A percentile compares a stretch with the other conserved stretches of the same genome.
Evolutionary conservation across 1,139 yeast genomes (phyloP).

Genomic region (Pichia terricola): DNA sequence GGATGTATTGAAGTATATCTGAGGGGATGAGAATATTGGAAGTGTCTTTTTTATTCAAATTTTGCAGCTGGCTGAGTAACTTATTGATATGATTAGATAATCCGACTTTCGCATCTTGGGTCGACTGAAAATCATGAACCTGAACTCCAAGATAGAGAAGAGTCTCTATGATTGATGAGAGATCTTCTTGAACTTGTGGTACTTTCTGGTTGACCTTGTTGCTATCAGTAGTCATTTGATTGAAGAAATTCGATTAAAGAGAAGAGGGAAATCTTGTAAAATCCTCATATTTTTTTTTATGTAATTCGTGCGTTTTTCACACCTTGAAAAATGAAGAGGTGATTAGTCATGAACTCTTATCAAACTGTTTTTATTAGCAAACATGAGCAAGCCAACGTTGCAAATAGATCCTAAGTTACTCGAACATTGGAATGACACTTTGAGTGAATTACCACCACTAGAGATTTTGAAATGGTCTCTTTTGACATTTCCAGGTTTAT

Average conservation of each 20-base stretch:
- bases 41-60: too few species aligned
- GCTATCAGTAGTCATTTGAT: too few species aligned
- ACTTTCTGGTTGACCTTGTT: too few species aligned
- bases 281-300: too few species aligned
- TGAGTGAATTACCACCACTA: slow-evolving; percentile 50
- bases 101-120: slow-evolving; percentile 53
- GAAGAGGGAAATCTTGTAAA: too few species aligned
- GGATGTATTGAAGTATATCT: slow-evolving; percentile 77
- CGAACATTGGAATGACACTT: slow-evolving; percentile 52
- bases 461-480: slow-evolving; percentile 79
- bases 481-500: slow-evolving; percentile 68
- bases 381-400: slow-evolving; percentile 8
- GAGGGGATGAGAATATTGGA: slow-evolving; percentile 49
- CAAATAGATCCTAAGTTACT: slow-evolving; percentile 40
- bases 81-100: slow-evolving; percentile 29
- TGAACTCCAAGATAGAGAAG: slow-evolving; percentile 82
- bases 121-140: slow-evolving; percentile 89
- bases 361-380: too few species aligned
- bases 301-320: too few species aligned
- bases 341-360: too few species aligned
- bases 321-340: too few species aligned
- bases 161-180: slow-evolving; percentile 63
- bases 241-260: too few species aligned
- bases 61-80: slow-evolving; percentile 8
- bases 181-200: slow-evolving; percentile 41